phyloP scores from a whole-genome alignment of 352 stramenopile genomes.

The Nothophytophthora sp. region DNA sequence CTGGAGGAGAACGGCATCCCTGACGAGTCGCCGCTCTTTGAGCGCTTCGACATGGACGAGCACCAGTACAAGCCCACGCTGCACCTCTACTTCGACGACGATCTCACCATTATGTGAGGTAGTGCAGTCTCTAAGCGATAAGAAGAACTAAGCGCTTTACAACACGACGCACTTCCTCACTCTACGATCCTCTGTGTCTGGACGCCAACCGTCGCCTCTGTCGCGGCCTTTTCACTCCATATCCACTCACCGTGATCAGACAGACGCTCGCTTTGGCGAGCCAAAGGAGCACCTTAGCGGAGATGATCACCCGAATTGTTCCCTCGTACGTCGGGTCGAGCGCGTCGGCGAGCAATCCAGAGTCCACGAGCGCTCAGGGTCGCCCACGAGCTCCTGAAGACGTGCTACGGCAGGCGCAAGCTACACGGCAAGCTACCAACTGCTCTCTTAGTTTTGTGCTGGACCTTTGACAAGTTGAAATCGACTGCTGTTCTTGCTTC shows the following conservation, averaged over 20 bases:
- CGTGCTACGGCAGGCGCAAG: conserved; percentile 46
- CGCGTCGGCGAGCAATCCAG: too few relatives aligned
- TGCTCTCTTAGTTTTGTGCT: not conserved
- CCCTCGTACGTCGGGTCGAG: not conserved
- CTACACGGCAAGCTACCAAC: conserved; percentile 19
- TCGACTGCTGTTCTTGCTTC: not conserved
- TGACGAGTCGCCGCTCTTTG: conserved; percentile 82
- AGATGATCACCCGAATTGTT: not conserved
- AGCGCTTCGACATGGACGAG: conserved; percentile 86
- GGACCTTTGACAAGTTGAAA: not conserved
- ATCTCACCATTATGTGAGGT: conserved; percentile 84
- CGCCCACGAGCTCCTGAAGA: conserved; percentile 35
- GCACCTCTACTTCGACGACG: conserved; percentile 94
- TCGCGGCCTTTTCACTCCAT: too few relatives aligned
- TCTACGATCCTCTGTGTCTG: too few relatives aligned
- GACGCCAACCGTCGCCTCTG: too few relatives aligned
- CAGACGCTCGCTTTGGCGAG: too few relatives aligned
- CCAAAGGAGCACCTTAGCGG: too few relatives aligned
- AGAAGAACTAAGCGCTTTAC: too few relatives aligned
- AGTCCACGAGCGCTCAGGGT: conserved; percentile 6
- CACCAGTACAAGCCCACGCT: conserved; percentile 89
- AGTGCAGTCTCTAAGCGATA: too few relatives aligned
- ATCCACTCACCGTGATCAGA: too few relatives aligned
- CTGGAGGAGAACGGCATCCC: conserved; percentile 88
- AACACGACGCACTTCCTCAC: too few relatives aligned